Percentiles rank a stretch among this genome's conserved stretches.
Conservation (phyloP, 352 stramenopile species). For the Phytophthora ramorum region DNA sequence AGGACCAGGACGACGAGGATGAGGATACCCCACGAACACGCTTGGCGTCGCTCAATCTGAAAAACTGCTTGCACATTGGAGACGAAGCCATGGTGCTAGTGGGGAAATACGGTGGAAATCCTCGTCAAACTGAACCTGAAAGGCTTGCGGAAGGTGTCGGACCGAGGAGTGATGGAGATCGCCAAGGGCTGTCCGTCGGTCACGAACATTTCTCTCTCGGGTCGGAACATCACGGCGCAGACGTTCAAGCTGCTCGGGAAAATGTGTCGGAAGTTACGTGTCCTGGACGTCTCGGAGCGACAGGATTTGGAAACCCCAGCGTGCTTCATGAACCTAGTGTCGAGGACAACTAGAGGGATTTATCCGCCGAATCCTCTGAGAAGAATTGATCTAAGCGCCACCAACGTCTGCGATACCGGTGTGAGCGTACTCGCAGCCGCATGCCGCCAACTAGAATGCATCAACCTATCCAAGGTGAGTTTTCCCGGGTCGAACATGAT, state of each 20-base stretch:
- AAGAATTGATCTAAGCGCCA: constrained; percentile 55
- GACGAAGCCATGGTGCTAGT: constrained; percentile 50
- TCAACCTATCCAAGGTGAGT: constrained; percentile 69
- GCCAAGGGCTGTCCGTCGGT: constrained; percentile 57
- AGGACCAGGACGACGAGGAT: constrained; percentile 29
- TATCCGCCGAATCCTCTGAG: constrained; percentile 9
- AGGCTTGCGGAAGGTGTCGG: constrained; percentile 64
- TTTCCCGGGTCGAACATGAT: not conserved
- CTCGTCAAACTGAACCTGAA: constrained; percentile 63
- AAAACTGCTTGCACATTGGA: constrained; percentile 57
- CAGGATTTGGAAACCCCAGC: constrained; percentile 54
- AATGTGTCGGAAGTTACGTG: constrained; percentile 49
- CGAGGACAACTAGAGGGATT: constrained; percentile 16
- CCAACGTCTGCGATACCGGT: constrained; percentile 68
- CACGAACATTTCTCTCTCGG: constrained; percentile 55
- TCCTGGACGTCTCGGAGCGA: constrained; percentile 57
- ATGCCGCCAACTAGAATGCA: constrained; percentile 48
- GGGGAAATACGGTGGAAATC: constrained; percentile 37
- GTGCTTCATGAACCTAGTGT: constrained; percentile 44
- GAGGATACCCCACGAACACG: constrained; percentile 20
- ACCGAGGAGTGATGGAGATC: constrained; percentile 52
- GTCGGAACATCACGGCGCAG: constrained; percentile 50
- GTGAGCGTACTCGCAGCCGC: constrained; percentile 58
- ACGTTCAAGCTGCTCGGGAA: constrained; percentile 65
- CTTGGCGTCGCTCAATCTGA: constrained; percentile 52